phyloP scores from a whole-genome alignment of 148 eudicot genomes.

The Rhododendron simsii region DNA sequence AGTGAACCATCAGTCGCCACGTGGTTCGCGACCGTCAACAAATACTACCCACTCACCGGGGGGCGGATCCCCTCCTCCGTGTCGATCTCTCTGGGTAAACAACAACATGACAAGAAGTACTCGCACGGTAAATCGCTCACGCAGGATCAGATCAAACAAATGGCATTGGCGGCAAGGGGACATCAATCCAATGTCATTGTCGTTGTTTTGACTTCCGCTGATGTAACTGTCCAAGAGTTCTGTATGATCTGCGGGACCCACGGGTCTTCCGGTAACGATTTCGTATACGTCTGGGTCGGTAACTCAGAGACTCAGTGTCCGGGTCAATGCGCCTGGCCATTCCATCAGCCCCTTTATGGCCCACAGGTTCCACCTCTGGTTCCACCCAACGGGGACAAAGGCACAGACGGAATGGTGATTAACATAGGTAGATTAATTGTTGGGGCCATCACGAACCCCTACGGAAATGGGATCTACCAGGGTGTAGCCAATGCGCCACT shows the following conservation, averaged over 20 bases:
- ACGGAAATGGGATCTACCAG: slow-evolving; percentile 40
- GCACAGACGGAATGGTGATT: slow-evolving; percentile 41
- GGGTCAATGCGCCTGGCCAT: slow-evolving; percentile 14
- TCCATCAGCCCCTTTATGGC: slow-evolving; percentile 51
- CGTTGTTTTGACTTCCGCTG: background rate
- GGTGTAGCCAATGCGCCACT: slow-evolving; percentile 45
- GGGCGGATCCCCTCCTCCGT: background rate
- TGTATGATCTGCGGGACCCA: background rate
- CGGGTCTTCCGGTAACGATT: background rate
- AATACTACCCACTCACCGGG: slow-evolving; percentile 7
- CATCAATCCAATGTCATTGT: background rate
- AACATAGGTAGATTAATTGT: slow-evolving; percentile 37
- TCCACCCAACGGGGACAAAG: slow-evolving; percentile 42
- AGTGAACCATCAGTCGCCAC: slow-evolving; percentile 28
- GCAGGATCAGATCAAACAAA: background rate
- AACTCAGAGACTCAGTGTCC: slow-evolving; percentile 14
- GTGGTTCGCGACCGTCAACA: slow-evolving; percentile 27
- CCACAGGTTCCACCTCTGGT: slow-evolving; percentile 36
- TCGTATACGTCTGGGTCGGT: slow-evolving; percentile 40
- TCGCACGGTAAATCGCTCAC: background rate
- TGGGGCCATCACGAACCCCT: slow-evolving; percentile 47
- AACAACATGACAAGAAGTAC: background rate
- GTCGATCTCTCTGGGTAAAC: background rate
- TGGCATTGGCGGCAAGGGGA: background rate
- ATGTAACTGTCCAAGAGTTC: background rate